Conservation (phyloP, 2,329 filamentous ascomycete genomes). For the Magnaporthales sp. region DNA sequence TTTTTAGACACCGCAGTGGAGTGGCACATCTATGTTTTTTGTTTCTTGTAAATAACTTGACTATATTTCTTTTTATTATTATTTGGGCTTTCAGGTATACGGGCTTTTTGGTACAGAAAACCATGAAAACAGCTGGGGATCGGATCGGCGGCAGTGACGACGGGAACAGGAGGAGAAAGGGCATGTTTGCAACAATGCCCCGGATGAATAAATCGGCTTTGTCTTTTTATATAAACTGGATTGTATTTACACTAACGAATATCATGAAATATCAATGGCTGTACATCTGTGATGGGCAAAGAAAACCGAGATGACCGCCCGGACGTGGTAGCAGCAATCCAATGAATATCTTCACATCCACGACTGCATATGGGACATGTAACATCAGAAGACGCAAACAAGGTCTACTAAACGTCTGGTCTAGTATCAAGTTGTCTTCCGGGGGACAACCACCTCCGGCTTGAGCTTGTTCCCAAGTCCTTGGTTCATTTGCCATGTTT, state of each 20-base stretch:
- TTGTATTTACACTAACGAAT: not conserved
- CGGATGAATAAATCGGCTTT: not conserved
- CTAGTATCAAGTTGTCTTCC: not conserved
- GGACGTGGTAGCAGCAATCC: too few relatives aligned
- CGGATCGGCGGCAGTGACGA: not conserved
- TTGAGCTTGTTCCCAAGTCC: too few relatives aligned
- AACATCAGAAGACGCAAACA: too few relatives aligned
- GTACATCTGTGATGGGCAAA: not conserved
- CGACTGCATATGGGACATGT: too few relatives aligned
- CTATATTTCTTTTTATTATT: not conserved
- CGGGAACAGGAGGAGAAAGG: not conserved
- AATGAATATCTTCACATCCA: too few relatives aligned
- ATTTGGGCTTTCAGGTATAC: not conserved
- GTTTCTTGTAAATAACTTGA: not conserved
- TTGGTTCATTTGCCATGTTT: too few relatives aligned
- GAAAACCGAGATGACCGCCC: too few relatives aligned
- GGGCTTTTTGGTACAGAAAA: not conserved
- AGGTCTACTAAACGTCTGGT: too few relatives aligned
- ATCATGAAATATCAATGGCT: not conserved
- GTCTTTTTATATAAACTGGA: too few relatives aligned
- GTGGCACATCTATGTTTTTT: not conserved
- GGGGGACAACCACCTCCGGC: too few relatives aligned
- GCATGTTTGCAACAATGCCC: not conserved
- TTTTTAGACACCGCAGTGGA: not conserved
- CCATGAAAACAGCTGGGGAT: too few relatives aligned